These are phyloP conservation scores for Ophiostoma fasciatum DNA, from an alignment of 2,329 filamentous ascomycete species.

Conservation along the genomic window DNA sequence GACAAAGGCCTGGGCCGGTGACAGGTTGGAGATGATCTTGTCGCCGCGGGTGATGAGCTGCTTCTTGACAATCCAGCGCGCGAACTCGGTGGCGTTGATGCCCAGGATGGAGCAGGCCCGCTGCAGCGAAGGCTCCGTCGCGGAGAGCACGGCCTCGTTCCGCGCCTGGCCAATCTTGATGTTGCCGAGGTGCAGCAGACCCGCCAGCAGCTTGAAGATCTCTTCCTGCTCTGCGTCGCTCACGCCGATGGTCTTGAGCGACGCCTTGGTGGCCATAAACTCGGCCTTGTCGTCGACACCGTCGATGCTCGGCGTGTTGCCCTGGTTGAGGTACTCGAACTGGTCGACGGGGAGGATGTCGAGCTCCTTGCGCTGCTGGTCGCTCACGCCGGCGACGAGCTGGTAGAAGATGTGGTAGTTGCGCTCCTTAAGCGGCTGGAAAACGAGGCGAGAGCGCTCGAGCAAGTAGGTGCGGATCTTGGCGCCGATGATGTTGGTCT, in stretches of 20 bases:
- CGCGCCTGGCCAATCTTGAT: constrained; percentile 87
- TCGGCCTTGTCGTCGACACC: constrained; percentile 93
- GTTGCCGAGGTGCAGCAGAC: constrained; percentile 86
- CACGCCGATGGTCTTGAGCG: constrained; percentile 79
- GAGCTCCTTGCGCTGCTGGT: constrained; percentile 66
- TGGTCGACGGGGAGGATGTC: constrained; percentile 71
- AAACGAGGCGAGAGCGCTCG: constrained; percentile 88
- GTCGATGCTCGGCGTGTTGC: constrained; percentile 78
- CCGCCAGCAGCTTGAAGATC: constrained; percentile 83
- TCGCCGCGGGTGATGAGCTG: constrained; percentile 91
- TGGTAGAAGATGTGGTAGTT: constrained; percentile 99
- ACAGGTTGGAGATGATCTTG: constrained; percentile 93
- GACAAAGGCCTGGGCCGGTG: constrained; percentile 82
- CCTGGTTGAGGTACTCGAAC: constrained; percentile 94
- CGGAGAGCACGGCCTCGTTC: constrained; percentile 69
- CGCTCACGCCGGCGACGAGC: constrained; percentile 79
- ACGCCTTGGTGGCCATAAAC: constrained; percentile 76
- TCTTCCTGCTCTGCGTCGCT: constrained; percentile 56
- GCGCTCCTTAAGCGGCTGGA: constrained; percentile 91
- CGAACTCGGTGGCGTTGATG: constrained; percentile 72
- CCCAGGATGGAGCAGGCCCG: constrained; percentile 75
- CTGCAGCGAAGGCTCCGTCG: constrained; percentile 67
- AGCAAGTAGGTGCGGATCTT: constrained; percentile 94
- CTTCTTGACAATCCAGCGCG: constrained; percentile 98
- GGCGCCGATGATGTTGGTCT: constrained; percentile 91